These are phyloP conservation scores for Aspergillus oerlinghausenensis DNA, from an alignment of 2,329 filamentous ascomycete species.

Conservation along the genomic window DNA sequence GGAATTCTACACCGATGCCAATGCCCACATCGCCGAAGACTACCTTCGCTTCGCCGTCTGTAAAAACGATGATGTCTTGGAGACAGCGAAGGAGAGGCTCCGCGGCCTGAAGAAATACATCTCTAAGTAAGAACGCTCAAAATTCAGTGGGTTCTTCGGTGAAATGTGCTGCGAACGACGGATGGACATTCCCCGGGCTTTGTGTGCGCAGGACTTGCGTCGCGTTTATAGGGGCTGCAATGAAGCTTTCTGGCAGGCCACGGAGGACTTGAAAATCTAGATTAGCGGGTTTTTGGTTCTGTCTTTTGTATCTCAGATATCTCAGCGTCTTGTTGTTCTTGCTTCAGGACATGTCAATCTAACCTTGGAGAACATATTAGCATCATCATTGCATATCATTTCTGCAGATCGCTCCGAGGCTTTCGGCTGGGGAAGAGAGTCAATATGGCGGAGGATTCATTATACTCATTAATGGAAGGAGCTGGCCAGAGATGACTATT, in stretches of 20 bases:
- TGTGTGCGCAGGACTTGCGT: background rate
- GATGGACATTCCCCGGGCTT: background rate
- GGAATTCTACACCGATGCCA: constrained; percentile 87
- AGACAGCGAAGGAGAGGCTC: constrained; percentile 71
- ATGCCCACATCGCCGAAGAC: constrained; percentile 81
- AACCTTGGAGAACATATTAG: background rate
- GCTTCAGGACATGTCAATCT: background rate
- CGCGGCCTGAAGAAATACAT: constrained; percentile 71
- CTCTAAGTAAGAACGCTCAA: constrained; percentile 17
- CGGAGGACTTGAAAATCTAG: background rate
- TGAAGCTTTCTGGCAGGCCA: background rate
- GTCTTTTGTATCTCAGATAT: background rate
- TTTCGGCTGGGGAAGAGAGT: background rate
- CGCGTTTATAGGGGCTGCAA: background rate
- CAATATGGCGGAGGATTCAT: background rate
- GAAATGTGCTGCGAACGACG: background rate
- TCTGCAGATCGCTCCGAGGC: background rate
- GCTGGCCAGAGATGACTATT: background rate
- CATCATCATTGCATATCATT: background rate
- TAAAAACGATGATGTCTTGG: constrained; percentile 83
- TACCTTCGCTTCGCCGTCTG: constrained; percentile 95
- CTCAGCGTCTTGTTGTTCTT: background rate
- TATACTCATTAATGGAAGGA: background rate
- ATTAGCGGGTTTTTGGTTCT: background rate
- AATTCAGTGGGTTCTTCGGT: constrained; percentile 6